These are phyloP conservation scores for Tanacetum coccineum DNA, from an alignment of 129 eudicot genomes.

Conservation along the genomic window DNA sequence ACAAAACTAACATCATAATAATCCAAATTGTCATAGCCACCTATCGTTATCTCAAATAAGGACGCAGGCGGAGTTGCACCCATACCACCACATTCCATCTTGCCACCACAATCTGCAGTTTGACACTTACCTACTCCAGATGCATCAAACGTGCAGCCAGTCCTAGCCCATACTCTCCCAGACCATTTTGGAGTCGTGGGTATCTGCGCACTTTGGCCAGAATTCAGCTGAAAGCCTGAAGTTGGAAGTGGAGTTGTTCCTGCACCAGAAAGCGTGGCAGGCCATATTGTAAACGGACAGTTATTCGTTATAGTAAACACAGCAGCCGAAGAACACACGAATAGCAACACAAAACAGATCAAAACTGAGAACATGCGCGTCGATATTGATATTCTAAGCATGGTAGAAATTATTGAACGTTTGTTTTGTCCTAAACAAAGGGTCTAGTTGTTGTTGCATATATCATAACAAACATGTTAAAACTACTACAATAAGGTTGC, in stretches of 20 bases:
- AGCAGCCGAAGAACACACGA: conserved; percentile 33
- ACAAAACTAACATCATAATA: conserved; percentile 89
- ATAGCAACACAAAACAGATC: conserved; percentile 12
- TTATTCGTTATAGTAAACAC: conserved; percentile 63
- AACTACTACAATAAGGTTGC: conserved; percentile 27
- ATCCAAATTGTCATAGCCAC: conserved; percentile 56
- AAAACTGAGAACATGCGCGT: conserved; percentile 11
- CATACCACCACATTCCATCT: conserved; percentile 69
- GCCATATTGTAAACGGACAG: conserved; percentile 94
- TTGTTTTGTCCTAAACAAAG: not conserved
- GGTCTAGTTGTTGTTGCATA: not conserved
- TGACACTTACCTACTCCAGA: conserved; percentile 69
- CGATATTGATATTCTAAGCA: conserved; percentile 26
- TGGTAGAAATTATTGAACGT: conserved; percentile 6
- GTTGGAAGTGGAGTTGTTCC: conserved; percentile 70
- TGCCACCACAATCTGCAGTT: conserved; percentile 91
- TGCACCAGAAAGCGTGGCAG: conserved; percentile 79
- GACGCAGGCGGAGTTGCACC: conserved; percentile 94
- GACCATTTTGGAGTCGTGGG: conserved; percentile 73
- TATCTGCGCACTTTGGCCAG: conserved; percentile 60
- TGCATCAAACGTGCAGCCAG: conserved; percentile 79
- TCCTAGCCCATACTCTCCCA: conserved; percentile 91
- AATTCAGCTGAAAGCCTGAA: conserved; percentile 65
- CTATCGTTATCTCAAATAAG: conserved; percentile 82
- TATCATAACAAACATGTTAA: not conserved